Evolutionary conservation across 345 rosid species (phyloP).

Genomic region (Murraya koenigii): DNA sequence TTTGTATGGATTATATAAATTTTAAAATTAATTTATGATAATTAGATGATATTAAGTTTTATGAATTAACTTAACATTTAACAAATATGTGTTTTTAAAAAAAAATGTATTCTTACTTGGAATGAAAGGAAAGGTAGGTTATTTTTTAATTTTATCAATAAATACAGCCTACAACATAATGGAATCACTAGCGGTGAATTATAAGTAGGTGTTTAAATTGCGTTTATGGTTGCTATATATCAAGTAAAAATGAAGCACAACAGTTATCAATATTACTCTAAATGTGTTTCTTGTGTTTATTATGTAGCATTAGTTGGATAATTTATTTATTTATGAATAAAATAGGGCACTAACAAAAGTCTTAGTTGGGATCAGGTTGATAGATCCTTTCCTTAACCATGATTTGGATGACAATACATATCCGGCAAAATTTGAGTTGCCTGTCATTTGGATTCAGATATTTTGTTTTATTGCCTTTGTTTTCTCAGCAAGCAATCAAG

Average conservation of each 20-base stretch:
- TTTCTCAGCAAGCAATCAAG: neutral
- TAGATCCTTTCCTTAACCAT: too few relatives aligned
- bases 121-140: too few relatives aligned
- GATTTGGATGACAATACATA: too few relatives aligned
- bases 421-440: neutral
- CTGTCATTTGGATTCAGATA: neutral
- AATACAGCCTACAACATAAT: too few relatives aligned
- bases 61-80: too few relatives aligned
- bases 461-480: neutral
- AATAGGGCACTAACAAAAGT: too few relatives aligned
- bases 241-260: neutral
- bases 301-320: neutral
- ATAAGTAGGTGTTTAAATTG: neutral
- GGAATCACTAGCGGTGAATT: neutral
- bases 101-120: too few relatives aligned
- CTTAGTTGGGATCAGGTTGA: too few relatives aligned
- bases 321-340: too few relatives aligned
- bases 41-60: too few relatives aligned
- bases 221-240: neutral
- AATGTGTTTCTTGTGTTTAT: neutral
- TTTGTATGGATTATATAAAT: neutral
- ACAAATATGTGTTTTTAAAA: too few relatives aligned
- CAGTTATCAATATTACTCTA: neutral
- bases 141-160: too few relatives aligned
- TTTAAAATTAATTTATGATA: neutral